Conservation (phyloP, 306 rosid genomes). For the Coriaria nepalensis region DNA sequence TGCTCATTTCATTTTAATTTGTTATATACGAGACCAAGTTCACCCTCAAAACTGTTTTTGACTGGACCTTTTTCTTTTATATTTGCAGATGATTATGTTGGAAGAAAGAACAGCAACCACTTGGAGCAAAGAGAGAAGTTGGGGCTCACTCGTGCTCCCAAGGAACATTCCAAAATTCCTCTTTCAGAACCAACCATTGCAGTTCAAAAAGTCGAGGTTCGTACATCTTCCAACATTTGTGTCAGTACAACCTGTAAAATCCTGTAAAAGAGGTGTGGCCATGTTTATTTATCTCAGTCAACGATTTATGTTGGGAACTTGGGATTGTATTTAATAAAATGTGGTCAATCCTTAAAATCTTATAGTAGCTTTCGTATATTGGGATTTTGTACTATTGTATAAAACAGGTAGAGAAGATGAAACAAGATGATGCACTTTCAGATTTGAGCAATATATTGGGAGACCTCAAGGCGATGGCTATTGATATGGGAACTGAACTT, state of each 20-base stretch:
- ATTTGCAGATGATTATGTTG: slow-evolving; percentile 35
- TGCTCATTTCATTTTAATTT: slow-evolving; percentile 2
- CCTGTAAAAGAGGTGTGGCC: no score
- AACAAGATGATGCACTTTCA: slow-evolving; percentile 89
- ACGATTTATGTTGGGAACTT: no score
- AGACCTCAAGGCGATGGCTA: slow-evolving; percentile 86
- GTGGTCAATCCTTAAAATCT: no score
- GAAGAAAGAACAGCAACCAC: slow-evolving; percentile 37
- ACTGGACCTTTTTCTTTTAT: neutral
- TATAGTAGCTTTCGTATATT: no score
- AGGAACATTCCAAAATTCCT: slow-evolving; percentile 38
- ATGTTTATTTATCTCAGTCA: no score
- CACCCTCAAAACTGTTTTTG: neutral
- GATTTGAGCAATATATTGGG: slow-evolving; percentile 66
- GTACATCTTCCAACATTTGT: slow-evolving; percentile 14
- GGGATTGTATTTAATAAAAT: no score
- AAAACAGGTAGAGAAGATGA: slow-evolving; percentile 54
- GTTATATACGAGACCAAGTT: neutral
- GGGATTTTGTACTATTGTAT: neutral
- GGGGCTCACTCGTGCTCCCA: slow-evolving; percentile 48
- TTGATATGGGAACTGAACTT: slow-evolving; percentile 91
- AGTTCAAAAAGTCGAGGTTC: slow-evolving; percentile 81
- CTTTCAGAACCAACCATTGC: slow-evolving; percentile 41
- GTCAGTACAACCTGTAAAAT: no score
- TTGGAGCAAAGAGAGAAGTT: slow-evolving; percentile 86